These are phyloP conservation scores for Exophiala bonariae DNA, from an alignment of 2,329 filamentous ascomycete species.

Conservation along the genomic window DNA sequence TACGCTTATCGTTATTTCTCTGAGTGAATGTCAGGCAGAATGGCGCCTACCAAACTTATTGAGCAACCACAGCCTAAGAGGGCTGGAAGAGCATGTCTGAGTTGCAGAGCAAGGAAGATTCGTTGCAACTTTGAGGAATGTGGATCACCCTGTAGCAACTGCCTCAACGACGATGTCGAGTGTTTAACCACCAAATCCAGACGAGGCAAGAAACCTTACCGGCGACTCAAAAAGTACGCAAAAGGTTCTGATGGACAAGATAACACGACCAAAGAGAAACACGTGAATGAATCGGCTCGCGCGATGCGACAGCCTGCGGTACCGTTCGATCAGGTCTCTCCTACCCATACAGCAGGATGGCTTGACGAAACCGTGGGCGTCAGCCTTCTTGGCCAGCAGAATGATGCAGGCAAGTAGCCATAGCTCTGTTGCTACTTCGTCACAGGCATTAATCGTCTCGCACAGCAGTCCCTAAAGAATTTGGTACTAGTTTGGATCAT, in stretches of 20 bases:
- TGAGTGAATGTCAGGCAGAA: too few relatives aligned
- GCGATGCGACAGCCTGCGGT: too few relatives aligned
- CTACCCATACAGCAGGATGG: conserved; percentile 6
- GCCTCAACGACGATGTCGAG: background rate
- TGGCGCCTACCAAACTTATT: too few relatives aligned
- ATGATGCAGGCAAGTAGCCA: too few relatives aligned
- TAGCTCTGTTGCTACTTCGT: too few relatives aligned
- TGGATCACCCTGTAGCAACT: conserved; percentile 10
- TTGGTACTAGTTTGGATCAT: background rate
- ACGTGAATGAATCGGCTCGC: too few relatives aligned
- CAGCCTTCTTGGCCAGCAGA: background rate
- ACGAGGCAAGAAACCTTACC: conserved; percentile 2
- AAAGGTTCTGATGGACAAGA: background rate
- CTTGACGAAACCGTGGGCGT: conserved; percentile 1
- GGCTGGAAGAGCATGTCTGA: conserved; percentile 8
- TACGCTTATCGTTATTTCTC: too few relatives aligned
- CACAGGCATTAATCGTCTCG: too few relatives aligned
- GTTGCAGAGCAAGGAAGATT: conserved; percentile 9
- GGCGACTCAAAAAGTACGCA: background rate
- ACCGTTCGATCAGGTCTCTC: background rate
- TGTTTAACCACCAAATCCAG: conserved; percentile 4
- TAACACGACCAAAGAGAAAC: background rate
- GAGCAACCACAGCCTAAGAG: conserved; percentile 1
- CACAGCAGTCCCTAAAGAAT: background rate
- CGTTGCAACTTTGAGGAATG: conserved; percentile 8